Evolutionary conservation across 2,329 filamentous ascomycete genomes (phyloP).

Genomic region (Emergomyces africanus): DNA sequence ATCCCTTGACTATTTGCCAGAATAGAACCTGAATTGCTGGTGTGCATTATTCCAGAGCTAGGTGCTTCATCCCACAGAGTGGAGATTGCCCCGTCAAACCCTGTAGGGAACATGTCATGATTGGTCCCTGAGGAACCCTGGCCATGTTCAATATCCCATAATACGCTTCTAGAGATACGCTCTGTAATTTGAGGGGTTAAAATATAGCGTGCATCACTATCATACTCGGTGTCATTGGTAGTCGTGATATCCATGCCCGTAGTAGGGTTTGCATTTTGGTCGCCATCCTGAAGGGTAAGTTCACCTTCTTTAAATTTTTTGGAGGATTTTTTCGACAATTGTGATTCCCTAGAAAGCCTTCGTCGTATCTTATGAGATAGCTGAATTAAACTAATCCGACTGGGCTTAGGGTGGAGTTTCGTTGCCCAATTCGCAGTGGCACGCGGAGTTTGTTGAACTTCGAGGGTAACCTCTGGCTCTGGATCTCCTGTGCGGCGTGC

Average conservation of each 20-base stretch:
- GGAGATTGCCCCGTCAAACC: neutral
- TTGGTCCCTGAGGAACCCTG: conserved; percentile 4
- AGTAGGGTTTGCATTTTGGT: conserved; percentile 7
- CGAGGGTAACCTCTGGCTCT: neutral
- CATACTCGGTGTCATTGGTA: conserved; percentile 28
- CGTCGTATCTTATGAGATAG: conserved; percentile 20
- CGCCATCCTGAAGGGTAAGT: neutral
- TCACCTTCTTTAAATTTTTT: conserved; percentile 8
- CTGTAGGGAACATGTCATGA: neutral
- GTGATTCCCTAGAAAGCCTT: conserved; percentile 22
- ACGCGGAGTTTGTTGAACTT: neutral
- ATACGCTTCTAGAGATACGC: conserved; percentile 6
- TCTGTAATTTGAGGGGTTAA: conserved; percentile 19
- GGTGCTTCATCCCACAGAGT: neutral
- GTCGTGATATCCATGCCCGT: conserved; percentile 18
- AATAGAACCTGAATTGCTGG: neutral
- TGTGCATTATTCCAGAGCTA: neutral
- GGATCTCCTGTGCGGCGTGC: neutral
- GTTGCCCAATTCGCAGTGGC: neutral
- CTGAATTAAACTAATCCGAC: conserved; percentile 4
- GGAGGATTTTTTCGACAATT: conserved; percentile 9
- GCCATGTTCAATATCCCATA: conserved; percentile 2
- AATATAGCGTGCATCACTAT: conserved; percentile 30
- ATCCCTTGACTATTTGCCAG: neutral
- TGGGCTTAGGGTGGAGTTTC: neutral